phyloP scores from a whole-genome alignment of 1,284 basidiomycete species.

The Tilletia setariae region DNA sequence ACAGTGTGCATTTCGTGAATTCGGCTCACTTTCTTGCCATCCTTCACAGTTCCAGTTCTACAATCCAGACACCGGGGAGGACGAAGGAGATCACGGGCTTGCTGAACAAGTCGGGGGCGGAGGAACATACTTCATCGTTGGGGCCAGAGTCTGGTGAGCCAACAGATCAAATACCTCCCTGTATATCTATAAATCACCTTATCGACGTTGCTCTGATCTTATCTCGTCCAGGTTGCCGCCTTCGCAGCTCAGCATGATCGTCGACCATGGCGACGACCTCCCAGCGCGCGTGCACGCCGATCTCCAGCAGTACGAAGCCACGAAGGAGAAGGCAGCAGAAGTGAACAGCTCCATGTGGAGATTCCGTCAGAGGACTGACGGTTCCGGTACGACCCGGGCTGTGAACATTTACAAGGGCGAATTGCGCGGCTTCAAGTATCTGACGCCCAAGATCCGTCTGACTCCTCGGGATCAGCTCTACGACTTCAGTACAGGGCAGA shows the following conservation, averaged over 20 bases:
- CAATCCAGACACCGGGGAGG: conserved; percentile 20
- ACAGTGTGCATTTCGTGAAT: background rate
- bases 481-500: conserved; percentile 19
- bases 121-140: conserved; percentile 67
- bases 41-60: conserved; percentile 26
- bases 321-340: conserved; percentile 47
- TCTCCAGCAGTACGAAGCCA: conserved; percentile 65
- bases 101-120: conserved; percentile 77
- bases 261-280: conserved; percentile 80
- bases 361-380: conserved; percentile 63
- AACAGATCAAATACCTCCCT: conserved; percentile 1
- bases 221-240: conserved; percentile 63
- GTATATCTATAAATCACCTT: background rate
- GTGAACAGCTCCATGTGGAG: conserved; percentile 66
- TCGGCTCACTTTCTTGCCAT: background rate
- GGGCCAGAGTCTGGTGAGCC: conserved; percentile 72
- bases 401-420: conserved; percentile 75
- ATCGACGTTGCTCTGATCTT: conserved; percentile 30
- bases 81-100: conserved; percentile 29
- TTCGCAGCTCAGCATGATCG: conserved; percentile 69
- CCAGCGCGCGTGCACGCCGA: conserved; percentile 62
- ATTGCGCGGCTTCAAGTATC: conserved; percentile 72
- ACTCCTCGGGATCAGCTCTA: conserved; percentile 67
- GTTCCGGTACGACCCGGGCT: conserved; percentile 65
- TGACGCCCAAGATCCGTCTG: conserved; percentile 70